Base-by-base conservation (phyloP, 371 early-diverging fungal species). In the Apophysomyces sp. region DNA sequence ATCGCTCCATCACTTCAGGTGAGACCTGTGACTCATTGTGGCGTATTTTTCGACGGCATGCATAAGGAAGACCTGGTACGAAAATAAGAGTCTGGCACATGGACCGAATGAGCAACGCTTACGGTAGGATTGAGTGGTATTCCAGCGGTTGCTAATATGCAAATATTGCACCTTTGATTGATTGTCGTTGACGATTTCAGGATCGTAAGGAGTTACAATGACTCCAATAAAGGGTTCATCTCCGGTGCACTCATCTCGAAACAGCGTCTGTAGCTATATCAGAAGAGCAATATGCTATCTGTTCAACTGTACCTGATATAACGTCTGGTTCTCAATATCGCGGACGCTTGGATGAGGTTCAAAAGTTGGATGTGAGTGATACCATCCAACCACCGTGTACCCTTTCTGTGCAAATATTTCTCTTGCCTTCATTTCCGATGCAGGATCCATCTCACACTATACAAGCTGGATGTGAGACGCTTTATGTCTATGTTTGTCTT, bases 301-400 rank as follows among this genome's bases (percentile, higher is more conserved):
- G 15, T 61, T 31, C n/a, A 44, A 51, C 36, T 13, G 16, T 65
- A 77, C 74, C 68, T 94, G 95, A 71, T 94, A 92, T 2, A 85
- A 85, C 31, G 83, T 82, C 69, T 94, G 95, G 66, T 90, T 94
- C 68, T 89, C 88, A 63, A 93, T 86, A 73, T 94, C 95, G 59
- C 93, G 81, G 21, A 88, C 79, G 52, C 91, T 91, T 40, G 95
- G 95, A 30, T 88, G 82, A 4, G 95, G 92, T 55, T 86, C 86
- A 72, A 94, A 94, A 0, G 90, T 86, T 16, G 95, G 95, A 71
- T 94, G 95, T 39, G 91, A 91, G 68, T 94, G 95, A 73, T 92
- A 94, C 95, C 95, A 94, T 37, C 95, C 95, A 15, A 94, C 92
- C 6, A 94, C 90, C 13, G 81, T 78, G 63, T 89, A 76, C 0